Conservation (phyloP, 2,329 filamentous ascomycete genomes). For the Monascus ruber region DNA sequence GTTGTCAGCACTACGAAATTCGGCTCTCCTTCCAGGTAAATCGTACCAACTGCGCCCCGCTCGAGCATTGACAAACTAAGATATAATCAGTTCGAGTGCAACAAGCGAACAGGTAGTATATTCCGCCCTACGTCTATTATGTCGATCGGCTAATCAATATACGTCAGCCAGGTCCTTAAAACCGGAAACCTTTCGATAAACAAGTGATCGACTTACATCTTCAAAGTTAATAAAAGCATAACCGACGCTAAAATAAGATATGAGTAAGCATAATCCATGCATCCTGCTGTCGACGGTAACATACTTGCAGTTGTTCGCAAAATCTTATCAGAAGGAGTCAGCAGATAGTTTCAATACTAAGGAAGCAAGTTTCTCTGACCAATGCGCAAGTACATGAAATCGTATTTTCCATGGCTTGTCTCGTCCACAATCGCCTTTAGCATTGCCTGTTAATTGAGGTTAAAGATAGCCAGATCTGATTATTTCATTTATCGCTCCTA, state of each 20-base stretch:
- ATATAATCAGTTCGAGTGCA: constrained; percentile 13
- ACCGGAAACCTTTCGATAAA: not conserved
- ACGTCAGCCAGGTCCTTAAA: constrained; percentile 25
- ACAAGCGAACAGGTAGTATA: constrained; percentile 6
- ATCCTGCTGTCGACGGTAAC: constrained; percentile 20
- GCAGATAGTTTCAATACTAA: constrained; percentile 1
- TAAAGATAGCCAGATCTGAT: constrained; percentile 7
- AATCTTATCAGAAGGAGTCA: constrained; percentile 40
- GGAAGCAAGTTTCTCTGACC: constrained; percentile 26
- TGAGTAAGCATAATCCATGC: constrained; percentile 1
- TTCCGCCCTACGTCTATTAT: constrained; percentile 55
- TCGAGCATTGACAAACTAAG: constrained; percentile 59
- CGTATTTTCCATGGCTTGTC: constrained; percentile 70
- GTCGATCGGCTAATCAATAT: constrained; percentile 47
- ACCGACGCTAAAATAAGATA: constrained; percentile 54
- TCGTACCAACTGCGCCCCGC: constrained; percentile 58
- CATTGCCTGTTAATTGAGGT: constrained; percentile 39
- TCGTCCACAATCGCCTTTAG: constrained; percentile 71
- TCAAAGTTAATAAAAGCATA: constrained; percentile 97
- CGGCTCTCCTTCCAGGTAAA: not conserved
- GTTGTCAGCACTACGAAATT: constrained; percentile 6
- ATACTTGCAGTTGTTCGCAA: constrained; percentile 72
- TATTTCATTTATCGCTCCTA: constrained; percentile 13
- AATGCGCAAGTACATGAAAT: constrained; percentile 92
- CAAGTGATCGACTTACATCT: constrained; percentile 44